Percentiles rank a stretch among this genome's conserved stretches.
These are phyloP conservation scores for Phaeotremella skinneri DNA, from an alignment of 768 basidiomycete species.

Conservation along the genomic window DNA sequence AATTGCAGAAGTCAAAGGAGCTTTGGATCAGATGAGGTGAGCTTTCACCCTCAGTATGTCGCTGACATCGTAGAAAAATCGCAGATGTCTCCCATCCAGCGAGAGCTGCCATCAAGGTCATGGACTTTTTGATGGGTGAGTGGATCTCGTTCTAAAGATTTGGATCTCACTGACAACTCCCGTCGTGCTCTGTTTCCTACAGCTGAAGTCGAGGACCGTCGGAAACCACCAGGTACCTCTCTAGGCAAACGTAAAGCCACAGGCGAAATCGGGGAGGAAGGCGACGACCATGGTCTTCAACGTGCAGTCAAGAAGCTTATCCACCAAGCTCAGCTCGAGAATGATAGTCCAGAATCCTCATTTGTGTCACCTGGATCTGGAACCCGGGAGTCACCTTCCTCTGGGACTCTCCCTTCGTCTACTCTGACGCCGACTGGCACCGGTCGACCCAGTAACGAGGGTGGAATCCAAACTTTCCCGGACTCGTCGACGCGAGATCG, in stretches of 20 bases:
- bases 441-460: not conserved
- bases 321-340: constrained; percentile 42
- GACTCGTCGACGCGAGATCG: constrained; percentile 12
- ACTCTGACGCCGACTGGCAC: constrained; percentile 1
- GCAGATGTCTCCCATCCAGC: constrained; percentile 49
- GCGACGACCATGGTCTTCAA: constrained; percentile 41
- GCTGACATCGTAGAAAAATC: constrained; percentile 34
- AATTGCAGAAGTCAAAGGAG: constrained; percentile 45
- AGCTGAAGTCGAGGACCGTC: constrained; percentile 49
- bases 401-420: not conserved
- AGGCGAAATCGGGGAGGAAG: constrained; percentile 19
- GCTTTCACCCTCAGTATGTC: not conserved
- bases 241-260: constrained; percentile 43
- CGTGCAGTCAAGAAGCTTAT: constrained; percentile 51
- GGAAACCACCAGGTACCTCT: constrained; percentile 28
- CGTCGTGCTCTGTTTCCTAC: not conserved
- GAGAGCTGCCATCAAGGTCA: constrained; percentile 47
- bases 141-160: not conserved
- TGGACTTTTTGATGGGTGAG: constrained; percentile 49
- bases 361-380: not conserved
- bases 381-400: not conserved
- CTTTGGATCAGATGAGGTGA: constrained; percentile 48
- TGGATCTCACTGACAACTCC: constrained; percentile 10
- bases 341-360: constrained; percentile 26
- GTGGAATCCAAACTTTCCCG: not conserved